These are phyloP conservation scores for Aspergillus cavernicola DNA, from an alignment of 495 filamentous ascomycete genomes.

Conservation along the genomic window DNA sequence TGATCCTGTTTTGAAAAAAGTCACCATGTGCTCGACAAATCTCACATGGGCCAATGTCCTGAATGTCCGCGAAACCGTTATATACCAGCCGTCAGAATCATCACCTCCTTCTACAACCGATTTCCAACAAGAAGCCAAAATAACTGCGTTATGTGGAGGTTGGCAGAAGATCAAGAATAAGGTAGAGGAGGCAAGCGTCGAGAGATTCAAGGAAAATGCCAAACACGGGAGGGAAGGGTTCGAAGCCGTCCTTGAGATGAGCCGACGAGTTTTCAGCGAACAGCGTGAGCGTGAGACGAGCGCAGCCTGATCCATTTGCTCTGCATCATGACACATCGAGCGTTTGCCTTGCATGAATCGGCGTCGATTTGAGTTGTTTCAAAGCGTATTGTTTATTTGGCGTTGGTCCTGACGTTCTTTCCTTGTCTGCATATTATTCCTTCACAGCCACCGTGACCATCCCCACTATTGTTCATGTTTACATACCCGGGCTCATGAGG, in stretches of 20 bases:
- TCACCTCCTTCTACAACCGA: not conserved
- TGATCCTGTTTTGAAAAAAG: conserved; percentile 71
- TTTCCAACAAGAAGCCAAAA: conserved; percentile 53
- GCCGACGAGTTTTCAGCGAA: conserved; percentile 85
- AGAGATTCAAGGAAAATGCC: conserved; percentile 87
- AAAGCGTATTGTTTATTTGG: conserved; percentile 28
- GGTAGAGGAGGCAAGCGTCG: conserved; percentile 88
- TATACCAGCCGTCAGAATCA: not conserved
- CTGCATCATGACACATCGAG: conserved; percentile 21
- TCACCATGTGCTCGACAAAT: conserved; percentile 92
- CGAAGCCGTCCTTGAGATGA: conserved; percentile 91
- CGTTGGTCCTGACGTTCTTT: conserved; percentile 21
- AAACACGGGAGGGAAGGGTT: conserved; percentile 86
- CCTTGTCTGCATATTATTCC: conserved; percentile 1
- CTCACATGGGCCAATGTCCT: conserved; percentile 86
- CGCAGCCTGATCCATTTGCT: conserved; percentile 15
- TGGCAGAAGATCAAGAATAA: conserved; percentile 93
- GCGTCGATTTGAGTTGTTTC: conserved; percentile 27
- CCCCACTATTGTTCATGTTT: conserved; percentile 15
- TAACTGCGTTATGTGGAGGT: conserved; percentile 90
- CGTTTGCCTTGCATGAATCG: conserved; percentile 33
- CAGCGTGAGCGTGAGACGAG: conserved; percentile 64
- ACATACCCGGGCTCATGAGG: conserved; percentile 16
- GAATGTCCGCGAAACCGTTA: conserved; percentile 52
- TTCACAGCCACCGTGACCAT: conserved; percentile 3